Evolutionary conservation across 73 alveolate genomes (phyloP), one percentile per base, ranked within the genome.

Genomic region (Paramecium sexaurelia): DNA sequence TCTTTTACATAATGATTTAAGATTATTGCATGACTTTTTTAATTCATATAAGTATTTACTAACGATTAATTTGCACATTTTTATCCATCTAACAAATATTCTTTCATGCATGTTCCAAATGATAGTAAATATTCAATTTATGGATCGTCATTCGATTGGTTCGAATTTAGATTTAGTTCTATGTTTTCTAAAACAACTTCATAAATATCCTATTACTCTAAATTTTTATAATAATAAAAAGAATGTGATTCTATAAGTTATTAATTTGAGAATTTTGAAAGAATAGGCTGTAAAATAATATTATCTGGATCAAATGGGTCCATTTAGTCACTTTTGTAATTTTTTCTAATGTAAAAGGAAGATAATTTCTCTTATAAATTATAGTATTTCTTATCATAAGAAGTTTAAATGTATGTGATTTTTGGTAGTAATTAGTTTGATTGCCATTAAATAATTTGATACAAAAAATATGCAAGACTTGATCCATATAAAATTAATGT

Each of bases 261-360:
- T 73, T 32, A 73, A 36, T 33, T 73, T 3, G 6, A 20, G 35
- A 39, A 36, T 32, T 27, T 36, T 6, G 32, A 39, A n/a, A 73
- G 55, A 0, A 73, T 17, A 27, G 87, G 87, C 32, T 36, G 33
- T n/a, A 73, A n/a, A 35, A 73, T 39, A 7, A 73, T 33, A 17
- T 73, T 73, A 33, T n/a, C 19, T 3, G 87, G 87, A 17, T 73
- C 87, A 36, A 73, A 39, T 22, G 87, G 87, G 15, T 73, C 87
- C 4, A 73, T 33, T 33, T 73, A 32, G 26, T 26, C 43, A 26
- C 15, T 11, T 29, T 11, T 61, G 24, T 61, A 11, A 36, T 39
- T 39, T 39, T 73, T 36, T 33, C 87, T 73, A 27, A 39, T 73
- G 9, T n/a, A 73, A 73, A 73, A 73, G 11, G 57, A n/a, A 7